Conservation (phyloP, 225 moss, liverwort and hornwort species). For the Takakia lepidozioides region DNA sequence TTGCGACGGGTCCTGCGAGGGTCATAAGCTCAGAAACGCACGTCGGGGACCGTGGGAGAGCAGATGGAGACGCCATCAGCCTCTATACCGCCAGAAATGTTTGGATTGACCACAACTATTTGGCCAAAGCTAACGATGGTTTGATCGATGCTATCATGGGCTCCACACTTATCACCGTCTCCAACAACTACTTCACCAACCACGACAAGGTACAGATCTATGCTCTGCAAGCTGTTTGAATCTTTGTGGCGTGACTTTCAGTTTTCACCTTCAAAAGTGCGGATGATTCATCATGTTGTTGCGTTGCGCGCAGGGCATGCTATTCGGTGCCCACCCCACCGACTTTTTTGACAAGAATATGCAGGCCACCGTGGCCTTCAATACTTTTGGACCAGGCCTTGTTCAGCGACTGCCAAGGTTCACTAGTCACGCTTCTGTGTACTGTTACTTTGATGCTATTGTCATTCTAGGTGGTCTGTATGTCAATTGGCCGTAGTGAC, state of each 20-base stretch:
- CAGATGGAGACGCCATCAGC: slow-evolving; percentile 66
- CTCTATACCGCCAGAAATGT: slow-evolving; percentile 43
- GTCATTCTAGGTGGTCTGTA: too few species aligned
- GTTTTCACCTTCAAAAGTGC: too few species aligned
- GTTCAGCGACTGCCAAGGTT: slow-evolving; percentile 60
- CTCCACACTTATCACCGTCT: slow-evolving; percentile 49
- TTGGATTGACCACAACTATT: slow-evolving; percentile 71
- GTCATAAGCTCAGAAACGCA: slow-evolving; percentile 47
- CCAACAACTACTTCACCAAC: slow-evolving; percentile 70
- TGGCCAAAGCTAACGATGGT: slow-evolving; percentile 49
- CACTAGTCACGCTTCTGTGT: too few species aligned
- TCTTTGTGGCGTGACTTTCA: too few species aligned
- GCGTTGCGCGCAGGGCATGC: slow-evolving; percentile 33
- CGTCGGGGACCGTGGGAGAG: slow-evolving; percentile 37
- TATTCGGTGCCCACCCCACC: slow-evolving; percentile 44
- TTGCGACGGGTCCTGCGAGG: slow-evolving; percentile 42
- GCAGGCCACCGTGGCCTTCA: slow-evolving; percentile 66
- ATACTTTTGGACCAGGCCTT: slow-evolving; percentile 47
- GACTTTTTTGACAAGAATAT: slow-evolving; percentile 44
- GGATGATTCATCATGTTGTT: too few species aligned
- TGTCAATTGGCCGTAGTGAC: too few species aligned
- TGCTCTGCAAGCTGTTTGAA: too few species aligned
- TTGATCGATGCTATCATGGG: slow-evolving; percentile 56
- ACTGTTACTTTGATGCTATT: too few species aligned
- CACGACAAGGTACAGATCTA: slow-evolving; percentile 40